Percentiles rank a stretch among this genome's conserved stretches.
These are phyloP conservation scores for Dryadomyces sulphureus DNA, from an alignment of 2,329 filamentous ascomycete genomes.

Conservation along the genomic window DNA sequence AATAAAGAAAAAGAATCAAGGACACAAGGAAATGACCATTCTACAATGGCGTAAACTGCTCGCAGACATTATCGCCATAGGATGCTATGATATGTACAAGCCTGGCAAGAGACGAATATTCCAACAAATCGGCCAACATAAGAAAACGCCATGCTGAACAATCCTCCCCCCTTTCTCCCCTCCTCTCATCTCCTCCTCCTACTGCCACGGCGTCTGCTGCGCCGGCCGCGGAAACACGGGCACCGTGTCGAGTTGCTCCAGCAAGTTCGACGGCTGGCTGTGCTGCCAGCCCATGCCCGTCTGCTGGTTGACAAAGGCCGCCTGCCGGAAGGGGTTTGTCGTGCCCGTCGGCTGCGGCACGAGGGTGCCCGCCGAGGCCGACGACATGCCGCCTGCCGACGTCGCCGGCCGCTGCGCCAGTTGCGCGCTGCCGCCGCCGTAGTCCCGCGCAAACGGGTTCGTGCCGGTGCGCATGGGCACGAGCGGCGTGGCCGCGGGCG, in stretches of 20 bases:
- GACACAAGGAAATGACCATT: background rate
- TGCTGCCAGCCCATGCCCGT: constrained; percentile 85
- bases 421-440: constrained; percentile 10
- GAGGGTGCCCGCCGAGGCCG: constrained; percentile 48
- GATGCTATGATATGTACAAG: background rate
- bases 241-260: constrained; percentile 66
- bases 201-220: constrained; percentile 47
- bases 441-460: constrained; percentile 42
- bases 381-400: constrained; percentile 25
- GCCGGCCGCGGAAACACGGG: constrained; percentile 75
- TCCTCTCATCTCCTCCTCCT: constrained; percentile 16
- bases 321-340: constrained; percentile 91
- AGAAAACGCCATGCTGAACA: no score
- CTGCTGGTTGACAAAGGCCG: constrained; percentile 74
- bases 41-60: background rate
- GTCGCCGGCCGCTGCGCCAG: constrained; percentile 29
- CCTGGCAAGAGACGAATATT: background rate
- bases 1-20: background rate
- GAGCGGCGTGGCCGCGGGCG: constrained; percentile 23
- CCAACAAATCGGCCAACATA: background rate
- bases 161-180: no score
- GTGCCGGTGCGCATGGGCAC: constrained; percentile 39
- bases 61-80: background rate
- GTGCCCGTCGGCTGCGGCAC: constrained; percentile 69
- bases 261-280: constrained; percentile 59